Evolutionary conservation across 2,329 filamentous ascomycete genomes (phyloP).

Genomic region (Stemphylium lycopersici): DNA sequence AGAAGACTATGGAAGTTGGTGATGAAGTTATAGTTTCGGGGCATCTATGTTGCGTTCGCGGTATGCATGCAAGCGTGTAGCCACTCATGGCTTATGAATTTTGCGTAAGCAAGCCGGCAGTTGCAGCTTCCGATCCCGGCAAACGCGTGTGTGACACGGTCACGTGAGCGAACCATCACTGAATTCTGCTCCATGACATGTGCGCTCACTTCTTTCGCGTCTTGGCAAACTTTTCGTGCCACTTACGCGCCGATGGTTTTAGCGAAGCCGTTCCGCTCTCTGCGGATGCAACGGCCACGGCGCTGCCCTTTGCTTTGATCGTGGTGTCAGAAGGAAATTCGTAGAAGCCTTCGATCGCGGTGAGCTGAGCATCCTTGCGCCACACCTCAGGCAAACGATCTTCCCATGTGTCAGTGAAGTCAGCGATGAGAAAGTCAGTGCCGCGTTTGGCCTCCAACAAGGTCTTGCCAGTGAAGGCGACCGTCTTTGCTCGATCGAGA

Average conservation of each 20-base stretch:
- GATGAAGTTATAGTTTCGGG: background rate
- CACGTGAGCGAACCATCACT: slow-evolving; percentile 10
- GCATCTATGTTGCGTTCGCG: slow-evolving; percentile 14
- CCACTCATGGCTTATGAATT: slow-evolving; percentile 25
- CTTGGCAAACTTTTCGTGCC: slow-evolving; percentile 49
- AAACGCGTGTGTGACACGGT: slow-evolving; percentile 11
- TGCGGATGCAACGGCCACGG: slow-evolving; percentile 3
- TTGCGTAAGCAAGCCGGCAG: slow-evolving; percentile 26
- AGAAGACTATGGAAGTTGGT: background rate
- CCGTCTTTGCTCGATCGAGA: slow-evolving; percentile 41
- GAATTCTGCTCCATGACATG: background rate
- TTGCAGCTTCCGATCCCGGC: slow-evolving; percentile 14
- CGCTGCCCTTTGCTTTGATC: slow-evolving; percentile 33
- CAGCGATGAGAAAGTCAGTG: slow-evolving; percentile 36
- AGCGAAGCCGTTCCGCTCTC: slow-evolving; percentile 17
- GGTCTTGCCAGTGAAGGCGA: slow-evolving; percentile 40
- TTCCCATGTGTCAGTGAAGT: slow-evolving; percentile 47
- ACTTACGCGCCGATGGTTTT: slow-evolving; percentile 45
- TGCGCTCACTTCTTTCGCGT: slow-evolving; percentile 35
- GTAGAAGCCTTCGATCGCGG: slow-evolving; percentile 40
- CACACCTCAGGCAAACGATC: slow-evolving; percentile 48
- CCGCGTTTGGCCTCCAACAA: slow-evolving; percentile 39
- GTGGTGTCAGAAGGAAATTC: slow-evolving; percentile 42
- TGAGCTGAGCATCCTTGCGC: slow-evolving; percentile 42
- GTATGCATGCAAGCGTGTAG: slow-evolving; percentile 9